These are phyloP conservation scores for Striga asiatica DNA, from an alignment of 257 asterid genomes.

Conservation along the genomic window DNA sequence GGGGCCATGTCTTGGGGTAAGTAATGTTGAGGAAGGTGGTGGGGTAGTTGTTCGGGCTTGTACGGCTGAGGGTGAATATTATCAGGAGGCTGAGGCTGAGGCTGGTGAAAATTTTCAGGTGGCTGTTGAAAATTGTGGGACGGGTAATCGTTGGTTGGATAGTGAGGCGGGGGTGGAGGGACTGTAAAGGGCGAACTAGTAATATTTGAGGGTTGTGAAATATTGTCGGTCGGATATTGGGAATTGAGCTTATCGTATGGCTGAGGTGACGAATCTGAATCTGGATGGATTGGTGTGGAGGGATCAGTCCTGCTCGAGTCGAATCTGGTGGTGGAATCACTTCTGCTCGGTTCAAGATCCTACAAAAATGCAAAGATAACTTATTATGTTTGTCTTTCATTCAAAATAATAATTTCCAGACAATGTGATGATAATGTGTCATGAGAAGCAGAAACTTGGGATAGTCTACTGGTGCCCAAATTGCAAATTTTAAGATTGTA, in stretches of 20 bases:
- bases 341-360: slow-evolving; percentile 39
- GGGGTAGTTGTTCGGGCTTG: too few relatives aligned
- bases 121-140: slow-evolving; percentile 25
- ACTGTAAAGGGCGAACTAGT: slow-evolving; percentile 20
- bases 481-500: too few relatives aligned
- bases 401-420: too few relatives aligned
- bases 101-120: slow-evolving; percentile 25
- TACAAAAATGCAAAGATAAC: slow-evolving; percentile 6
- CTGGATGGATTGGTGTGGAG: slow-evolving; percentile 15
- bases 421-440: too few relatives aligned
- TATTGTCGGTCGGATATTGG: slow-evolving; percentile 23
- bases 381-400: too few relatives aligned
- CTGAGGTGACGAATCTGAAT: slow-evolving; percentile 24
- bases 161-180: slow-evolving; percentile 23
- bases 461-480: too few relatives aligned
- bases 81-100: slow-evolving; percentile 31
- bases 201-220: slow-evolving; percentile 24
- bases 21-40: slow-evolving; percentile 32
- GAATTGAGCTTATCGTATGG: slow-evolving; percentile 17
- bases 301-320: slow-evolving; percentile 18
- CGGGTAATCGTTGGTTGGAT: slow-evolving; percentile 10
- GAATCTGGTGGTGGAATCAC: slow-evolving; percentile 22
- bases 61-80: slow-evolving; percentile 26
- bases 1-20: slow-evolving; percentile 35
- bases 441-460: not conserved